Conservation (phyloP, 345 rosid species). For the Eucalyptus caleyi region DNA sequence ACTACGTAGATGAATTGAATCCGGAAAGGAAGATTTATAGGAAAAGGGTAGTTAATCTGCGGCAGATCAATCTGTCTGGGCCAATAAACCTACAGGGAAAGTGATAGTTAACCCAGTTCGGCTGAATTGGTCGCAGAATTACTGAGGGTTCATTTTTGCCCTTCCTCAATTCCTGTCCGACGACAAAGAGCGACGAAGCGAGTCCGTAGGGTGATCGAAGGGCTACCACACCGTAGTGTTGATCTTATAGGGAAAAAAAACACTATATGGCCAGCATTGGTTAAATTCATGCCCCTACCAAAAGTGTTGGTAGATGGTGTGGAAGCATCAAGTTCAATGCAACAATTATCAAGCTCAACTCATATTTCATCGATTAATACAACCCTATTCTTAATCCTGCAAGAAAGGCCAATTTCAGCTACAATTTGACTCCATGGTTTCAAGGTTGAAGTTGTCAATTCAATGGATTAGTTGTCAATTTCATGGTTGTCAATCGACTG, state of each 20-base stretch:
- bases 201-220: not conserved
- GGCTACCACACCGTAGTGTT: not conserved
- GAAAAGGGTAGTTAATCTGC: not conserved
- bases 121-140: not conserved
- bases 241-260: not conserved
- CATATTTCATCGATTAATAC: not conserved
- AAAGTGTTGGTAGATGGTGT: no score
- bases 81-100: slow-evolving; percentile 1
- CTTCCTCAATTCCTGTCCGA: not conserved
- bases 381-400: no score
- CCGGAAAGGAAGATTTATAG: not conserved
- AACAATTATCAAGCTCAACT: not conserved
- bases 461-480: not conserved
- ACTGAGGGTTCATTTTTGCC: not conserved
- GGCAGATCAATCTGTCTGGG: not conserved
- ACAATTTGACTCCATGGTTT: not conserved
- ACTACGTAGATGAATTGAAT: not conserved
- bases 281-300: not conserved
- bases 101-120: not conserved
- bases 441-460: not conserved
- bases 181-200: slow-evolving; percentile 12
- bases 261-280: not conserved
- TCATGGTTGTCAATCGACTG: not conserved
- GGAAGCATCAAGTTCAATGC: no score
- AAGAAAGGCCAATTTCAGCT: not conserved